phyloP scores from a whole-genome alignment of 371 early-diverging fungal species.

The Rhizopus sp. region DNA sequence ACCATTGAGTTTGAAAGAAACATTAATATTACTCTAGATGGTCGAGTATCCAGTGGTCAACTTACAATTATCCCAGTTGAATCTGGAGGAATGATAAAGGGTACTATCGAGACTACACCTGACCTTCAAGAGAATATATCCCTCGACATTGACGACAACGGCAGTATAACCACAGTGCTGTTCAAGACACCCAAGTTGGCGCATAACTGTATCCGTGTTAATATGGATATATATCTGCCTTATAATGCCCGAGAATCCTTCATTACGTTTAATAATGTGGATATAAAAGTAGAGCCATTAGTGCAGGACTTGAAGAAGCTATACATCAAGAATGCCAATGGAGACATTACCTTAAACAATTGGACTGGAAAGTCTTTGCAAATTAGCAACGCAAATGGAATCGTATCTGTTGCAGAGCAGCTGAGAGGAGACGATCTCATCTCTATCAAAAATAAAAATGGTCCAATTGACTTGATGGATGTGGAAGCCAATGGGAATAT shows the following conservation, averaged over 20 bases:
- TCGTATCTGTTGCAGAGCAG: neutral
- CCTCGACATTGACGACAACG: conserved; percentile 5
- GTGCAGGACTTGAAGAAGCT: conserved; percentile 6
- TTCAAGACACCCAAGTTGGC: conserved; percentile 6
- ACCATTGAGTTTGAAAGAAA: conserved; percentile 14
- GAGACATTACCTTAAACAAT: neutral
- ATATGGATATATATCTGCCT: conserved; percentile 21
- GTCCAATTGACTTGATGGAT: neutral
- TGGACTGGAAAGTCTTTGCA: conserved; percentile 15
- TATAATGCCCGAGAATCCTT: conserved; percentile 1
- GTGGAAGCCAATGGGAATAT: conserved; percentile 7
- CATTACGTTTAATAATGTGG: conserved; percentile 7
- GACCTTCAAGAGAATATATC: conserved; percentile 5
- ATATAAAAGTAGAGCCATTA: conserved; percentile 17
- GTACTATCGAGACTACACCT: conserved; percentile 3
- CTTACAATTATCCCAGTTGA: conserved; percentile 8
- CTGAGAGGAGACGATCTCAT: conserved; percentile 6
- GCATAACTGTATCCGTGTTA: conserved; percentile 13
- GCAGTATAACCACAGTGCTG: conserved; percentile 1
- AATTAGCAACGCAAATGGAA: conserved; percentile 8
- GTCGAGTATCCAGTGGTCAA: conserved; percentile 13
- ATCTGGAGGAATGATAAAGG: conserved; percentile 7
- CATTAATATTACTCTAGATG: conserved; percentile 9
- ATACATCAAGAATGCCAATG: conserved; percentile 12
- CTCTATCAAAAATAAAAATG: conserved; percentile 12